Evolutionary conservation across 805 yeast species (phyloP).

Genomic region (Kuraishia cidri): DNA sequence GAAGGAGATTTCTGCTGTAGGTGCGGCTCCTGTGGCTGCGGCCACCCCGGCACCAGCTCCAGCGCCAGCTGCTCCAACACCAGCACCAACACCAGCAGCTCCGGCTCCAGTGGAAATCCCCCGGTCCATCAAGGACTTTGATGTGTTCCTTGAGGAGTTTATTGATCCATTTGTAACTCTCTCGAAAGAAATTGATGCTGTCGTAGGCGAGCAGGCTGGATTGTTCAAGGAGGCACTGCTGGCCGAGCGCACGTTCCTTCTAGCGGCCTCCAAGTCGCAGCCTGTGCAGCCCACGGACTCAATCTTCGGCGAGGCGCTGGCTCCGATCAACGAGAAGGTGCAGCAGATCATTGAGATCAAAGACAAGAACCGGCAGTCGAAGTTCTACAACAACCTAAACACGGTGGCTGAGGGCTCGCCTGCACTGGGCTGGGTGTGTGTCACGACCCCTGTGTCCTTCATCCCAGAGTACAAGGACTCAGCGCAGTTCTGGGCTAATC

Average conservation of each 20-base stretch:
- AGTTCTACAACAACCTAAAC: slow-evolving; percentile 61
- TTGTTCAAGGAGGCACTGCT: slow-evolving; percentile 43
- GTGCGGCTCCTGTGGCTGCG: slow-evolving; percentile 4
- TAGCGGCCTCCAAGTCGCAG: slow-evolving; percentile 47
- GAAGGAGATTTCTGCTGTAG: slow-evolving; percentile 7
- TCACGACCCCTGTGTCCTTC: slow-evolving; percentile 63
- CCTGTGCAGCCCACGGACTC: slow-evolving; percentile 57
- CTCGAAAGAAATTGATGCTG: slow-evolving; percentile 46
- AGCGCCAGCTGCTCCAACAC: slow-evolving; percentile 9
- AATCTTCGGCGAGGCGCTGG: slow-evolving; percentile 42
- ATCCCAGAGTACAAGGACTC: slow-evolving; percentile 84
- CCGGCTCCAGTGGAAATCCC: slow-evolving; percentile 21
- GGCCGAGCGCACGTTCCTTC: slow-evolving; percentile 49
- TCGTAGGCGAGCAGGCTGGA: slow-evolving; percentile 48
- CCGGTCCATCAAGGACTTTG: slow-evolving; percentile 42
- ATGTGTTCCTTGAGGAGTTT: slow-evolving; percentile 37
- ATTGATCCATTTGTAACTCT: slow-evolving; percentile 51
- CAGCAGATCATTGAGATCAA: slow-evolving; percentile 52
- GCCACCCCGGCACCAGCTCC: slow-evolving; percentile 9
- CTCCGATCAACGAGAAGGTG: slow-evolving; percentile 60
- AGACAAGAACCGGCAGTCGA: slow-evolving; percentile 66
- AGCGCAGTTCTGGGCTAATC: slow-evolving; percentile 90
- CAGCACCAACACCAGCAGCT: slow-evolving; percentile 8
- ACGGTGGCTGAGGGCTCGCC: slow-evolving; percentile 87
- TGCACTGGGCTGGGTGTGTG: slow-evolving; percentile 84